Conservation (phyloP, 2,329 filamentous ascomycete species). For the Colletotrichum theobromicola region DNA sequence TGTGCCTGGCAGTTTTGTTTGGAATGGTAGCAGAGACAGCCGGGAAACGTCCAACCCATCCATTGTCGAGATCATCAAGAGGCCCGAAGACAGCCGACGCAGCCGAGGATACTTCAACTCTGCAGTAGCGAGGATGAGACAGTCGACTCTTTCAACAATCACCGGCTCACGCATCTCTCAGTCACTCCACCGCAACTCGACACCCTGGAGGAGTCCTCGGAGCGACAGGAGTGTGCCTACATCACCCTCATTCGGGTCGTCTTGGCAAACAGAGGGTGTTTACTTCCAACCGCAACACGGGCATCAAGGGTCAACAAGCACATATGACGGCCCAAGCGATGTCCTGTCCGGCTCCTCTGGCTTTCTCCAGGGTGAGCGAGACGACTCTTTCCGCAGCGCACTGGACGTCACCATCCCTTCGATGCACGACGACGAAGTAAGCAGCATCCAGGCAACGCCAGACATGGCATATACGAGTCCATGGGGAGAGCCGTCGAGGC, state of each 20-base stretch:
- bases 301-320: slow-evolving; percentile 9
- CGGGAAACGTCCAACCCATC: slow-evolving; percentile 15
- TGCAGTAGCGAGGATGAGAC: slow-evolving; percentile 13
- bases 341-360: slow-evolving; percentile 13
- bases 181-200: slow-evolving; percentile 9
- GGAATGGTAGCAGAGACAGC: slow-evolving; percentile 24
- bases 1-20: slow-evolving; percentile 32
- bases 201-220: slow-evolving; percentile 10
- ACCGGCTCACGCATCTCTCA: slow-evolving; percentile 16
- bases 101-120: slow-evolving; percentile 19
- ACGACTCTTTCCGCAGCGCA: slow-evolving; percentile 29
- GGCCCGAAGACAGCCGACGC: slow-evolving; percentile 20
- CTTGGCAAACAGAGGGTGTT: slow-evolving; percentile 10
- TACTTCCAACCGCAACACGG: neutral
- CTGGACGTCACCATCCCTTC: slow-evolving; percentile 34
- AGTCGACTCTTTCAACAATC: slow-evolving; percentile 20
- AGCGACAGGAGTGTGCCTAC: slow-evolving; percentile 3
- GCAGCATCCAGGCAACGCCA: slow-evolving; percentile 28
- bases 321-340: slow-evolving; percentile 26
- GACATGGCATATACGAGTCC: slow-evolving; percentile 24
- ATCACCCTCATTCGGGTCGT: slow-evolving; percentile 6
- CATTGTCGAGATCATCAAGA: slow-evolving; percentile 21
- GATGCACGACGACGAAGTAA: slow-evolving; percentile 11
- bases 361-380: slow-evolving; percentile 23
- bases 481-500: slow-evolving; percentile 16